Evolutionary conservation across 352 stramenopile species (phyloP), one percentile per base, ranked within the genome.

Genomic region (Pythium apleroticum): DNA sequence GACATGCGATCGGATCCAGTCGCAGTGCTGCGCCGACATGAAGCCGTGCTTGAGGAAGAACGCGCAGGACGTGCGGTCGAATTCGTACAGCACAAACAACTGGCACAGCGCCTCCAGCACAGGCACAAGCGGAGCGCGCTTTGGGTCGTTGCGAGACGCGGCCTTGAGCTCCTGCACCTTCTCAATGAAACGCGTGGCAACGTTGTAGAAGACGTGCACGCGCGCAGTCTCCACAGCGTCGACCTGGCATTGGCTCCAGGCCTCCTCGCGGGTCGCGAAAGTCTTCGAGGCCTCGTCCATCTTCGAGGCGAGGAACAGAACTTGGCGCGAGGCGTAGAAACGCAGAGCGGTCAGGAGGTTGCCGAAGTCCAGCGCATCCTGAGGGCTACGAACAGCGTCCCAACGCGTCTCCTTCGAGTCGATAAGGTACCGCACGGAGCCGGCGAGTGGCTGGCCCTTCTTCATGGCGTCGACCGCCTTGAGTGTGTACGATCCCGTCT

Each of bases 401-500:
- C 81, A 89, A 5, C 67, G 72, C 7, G 71, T 56, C 52, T 71
- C 62, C 14, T 64, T 70, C 43, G 53, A 24, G 24, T 70, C 52
- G 31, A 65, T 25, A 20, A 93, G 68, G 58, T 90, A 92, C 46
- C 84, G 72, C 24, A 90, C 82, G 0, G 82, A 89, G 7, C 80
- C 82, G 0, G 79, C 46, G 25, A 90, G 80, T 52, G 76, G 73
- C 41, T 86, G 66, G n/a, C 72, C 74, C 35, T 73, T 66, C 25
- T 57, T 73, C 57, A 88, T 68, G 19, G 74, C 70, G n/a, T 92
- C 85, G 11, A 89, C 79, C 8, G 78, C 60, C 19, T 75, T 83
- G 30, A 91, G 55, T 33, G 92, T 74, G 66, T 93, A 95, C 56
- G 77, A 72, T 7, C 83, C 87, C 11, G 84, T 91, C 69, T 99